Evolutionary conservation across 2,329 filamentous ascomycete genomes (phyloP), one percentile per base, ranked within the genome.

Genomic region (Lecanicillium sp.): DNA sequence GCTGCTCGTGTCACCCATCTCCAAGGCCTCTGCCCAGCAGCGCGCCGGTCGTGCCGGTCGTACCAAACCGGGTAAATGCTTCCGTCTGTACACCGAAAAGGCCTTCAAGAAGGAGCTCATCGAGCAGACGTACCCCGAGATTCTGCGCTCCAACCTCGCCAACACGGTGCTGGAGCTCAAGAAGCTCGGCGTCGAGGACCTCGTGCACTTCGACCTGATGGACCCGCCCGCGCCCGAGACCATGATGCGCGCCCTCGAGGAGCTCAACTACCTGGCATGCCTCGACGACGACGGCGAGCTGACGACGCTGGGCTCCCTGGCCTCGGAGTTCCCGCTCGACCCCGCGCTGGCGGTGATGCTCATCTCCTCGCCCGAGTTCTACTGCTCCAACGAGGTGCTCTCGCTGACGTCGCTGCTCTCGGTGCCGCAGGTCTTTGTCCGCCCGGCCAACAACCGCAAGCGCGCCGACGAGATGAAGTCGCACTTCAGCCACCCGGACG

Each of bases 141-240:
- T 98, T 62, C 77, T 98, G 44, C 84, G 90, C 21, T 97, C 91
- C 26, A 98, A 98, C 65, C 74, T 98, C 55, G 84, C 93, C 51
- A 95, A 90, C 59, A 98, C 93, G 0, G 93, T 98, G 1, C 72
- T 98, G 38, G 93, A 98, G 67, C 72, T 98, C 61, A 97, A 97
- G 77, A 97, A 98, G 71, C 83, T 98, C 32, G 93, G 93, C 37
- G 83, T 98, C 23, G 83, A 95, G 57, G 93, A 98, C 67, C 75
- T 98, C 42, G 93, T 98, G 10, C 93, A 98, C 69, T 98, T 98
- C 62, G 94, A 98, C 64, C 77, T 98, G 40, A 97, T 98, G 91
- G 93, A 98, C 59, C 93, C 93, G 20, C 93, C 93, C 1, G 91
- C 94, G 2, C 94, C 93, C 0, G 94, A 98, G 71, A 98, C 94